These are phyloP conservation scores for Penicillium waksmanii DNA, from an alignment of 495 filamentous ascomycete species.

Conservation along the genomic window DNA sequence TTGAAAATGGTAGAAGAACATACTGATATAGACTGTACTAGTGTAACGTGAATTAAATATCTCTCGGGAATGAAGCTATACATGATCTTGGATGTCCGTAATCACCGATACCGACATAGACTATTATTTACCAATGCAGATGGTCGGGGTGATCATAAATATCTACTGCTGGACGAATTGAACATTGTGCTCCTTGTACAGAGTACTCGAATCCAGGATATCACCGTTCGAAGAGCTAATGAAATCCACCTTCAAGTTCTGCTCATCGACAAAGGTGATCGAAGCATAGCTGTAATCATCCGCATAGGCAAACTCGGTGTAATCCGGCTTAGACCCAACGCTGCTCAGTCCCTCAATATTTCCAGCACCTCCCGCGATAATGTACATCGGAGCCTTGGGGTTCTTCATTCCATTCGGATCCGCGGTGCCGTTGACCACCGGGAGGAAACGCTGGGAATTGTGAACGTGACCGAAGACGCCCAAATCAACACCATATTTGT, in stretches of 20 bases:
- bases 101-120: too few species aligned
- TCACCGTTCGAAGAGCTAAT: conserved; percentile 53
- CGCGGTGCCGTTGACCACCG: conserved; percentile 46
- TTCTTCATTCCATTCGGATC: conserved; percentile 53
- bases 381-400: conserved; percentile 61
- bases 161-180: conserved; percentile 41
- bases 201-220: conserved; percentile 52
- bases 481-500: conserved; percentile 64
- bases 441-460: conserved; percentile 54
- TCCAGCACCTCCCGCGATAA: conserved; percentile 51
- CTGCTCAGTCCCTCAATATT: conserved; percentile 49
- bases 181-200: conserved; percentile 54
- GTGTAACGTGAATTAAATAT: not conserved
- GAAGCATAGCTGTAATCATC: conserved; percentile 58
- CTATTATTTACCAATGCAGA: too few species aligned
- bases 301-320: conserved; percentile 58
- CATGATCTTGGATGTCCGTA: too few species aligned
- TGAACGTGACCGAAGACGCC: conserved; percentile 66
- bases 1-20: too few species aligned
- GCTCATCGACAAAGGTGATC: conserved; percentile 37
- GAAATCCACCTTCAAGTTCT: conserved; percentile 44
- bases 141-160: too few species aligned
- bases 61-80: not conserved
- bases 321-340: conserved; percentile 45
- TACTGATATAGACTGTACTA: not conserved